Base-by-base conservation (phyloP, 2,329 filamentous ascomycete genomes). In the Phyllosticta citriasiana region DNA sequence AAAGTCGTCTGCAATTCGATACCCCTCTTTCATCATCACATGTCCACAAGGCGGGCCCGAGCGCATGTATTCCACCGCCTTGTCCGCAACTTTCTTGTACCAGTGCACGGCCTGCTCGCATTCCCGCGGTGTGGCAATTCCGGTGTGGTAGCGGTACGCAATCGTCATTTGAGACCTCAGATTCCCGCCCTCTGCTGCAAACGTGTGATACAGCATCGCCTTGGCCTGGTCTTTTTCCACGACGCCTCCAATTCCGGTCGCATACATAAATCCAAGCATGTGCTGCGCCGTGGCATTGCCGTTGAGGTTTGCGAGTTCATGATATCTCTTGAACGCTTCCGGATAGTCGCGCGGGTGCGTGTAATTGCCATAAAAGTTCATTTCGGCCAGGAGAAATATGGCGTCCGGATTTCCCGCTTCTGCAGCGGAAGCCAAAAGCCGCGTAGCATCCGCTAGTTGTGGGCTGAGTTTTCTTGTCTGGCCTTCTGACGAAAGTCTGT, bases 361-460 rank as follows among this genome's bases (percentile, higher is more conserved):
- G 74, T 88, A 96, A 74, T 97, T 97, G 71, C 94, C 94, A 69
- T 94, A 91, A 75, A 97, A 97, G 78, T 95, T 96, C 82, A 99
- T 87, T 72, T 99, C 90, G 19, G 90, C 94, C 25, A 99, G 81
- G 16, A 96, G 79, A 70, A 88, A 96, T 54, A 97, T 84, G 4
- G 94, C 94, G 72, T 99, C 92, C 1, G 89, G 82, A 70, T 91
- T 80, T 65, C 80, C 75, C 53, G 78, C 68, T 7, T 79, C 73
- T 3, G 84, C 84, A 35, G 85, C 84, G 57, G 80, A 74, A 67
- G 83, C 79, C 63, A 89, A 74, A 35, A 87, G 75, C 61, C 77
- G 74, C 50, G 87, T 82, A 2, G 84, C 86, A 63, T 81, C 77
- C 24, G 75, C 72, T n/a, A 88, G 74, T 8, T 79, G 77, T 33